Base-by-base conservation (phyloP, 805 yeast species). In the Nakazawaea siamensis region DNA sequence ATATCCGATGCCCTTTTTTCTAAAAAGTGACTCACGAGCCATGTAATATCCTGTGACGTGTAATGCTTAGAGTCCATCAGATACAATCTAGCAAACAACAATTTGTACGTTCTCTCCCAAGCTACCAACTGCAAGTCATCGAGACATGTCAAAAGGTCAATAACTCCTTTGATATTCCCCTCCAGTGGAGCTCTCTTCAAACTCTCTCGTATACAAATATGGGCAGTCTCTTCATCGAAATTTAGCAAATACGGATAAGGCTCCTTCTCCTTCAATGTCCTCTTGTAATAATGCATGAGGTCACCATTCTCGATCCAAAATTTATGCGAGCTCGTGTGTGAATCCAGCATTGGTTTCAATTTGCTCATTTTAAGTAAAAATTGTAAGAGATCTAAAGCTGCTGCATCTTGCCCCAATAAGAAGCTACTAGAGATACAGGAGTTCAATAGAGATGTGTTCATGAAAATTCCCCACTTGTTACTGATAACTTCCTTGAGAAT, bases 141-240 rank as follows among this genome's bases (percentile, higher is more conserved):
- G 14, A 29, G 18, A 9, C 16, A 13, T 12, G 28, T 25, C 16
- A 34, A 25, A 3, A 34, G 1, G 10, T 24, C 25, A 12, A 29
- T 8, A 7, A 34, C 14, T 7, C n/a, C 19, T 8, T 24, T 20
- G 12, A 34, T 18, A 18, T 21, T 21, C 8, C 28, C 28, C n/a
- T 27, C 32, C 13, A 16, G 18, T 4, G 14, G 11, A 11, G 21
- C 26, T 15, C 19, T 18, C 12, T 17, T 23, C 9, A 29, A 24
- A 12, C 24, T 12, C 10, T 29, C 20, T 24, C 17, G 14, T 9
- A 28, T 4, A 14, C 27, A 26, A 10, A 35, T 26, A 35, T 35
- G 31, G 11, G 27, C 21, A 11, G 38, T 30, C 5, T 26, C 31
- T 16, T 29, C 34, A 20, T 35, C 34, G 15, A 35, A 15, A 17